Evolutionary conservation across 805 yeast species (phyloP).

Genomic region (Schwanniomyces pseudopolymorphus): DNA sequence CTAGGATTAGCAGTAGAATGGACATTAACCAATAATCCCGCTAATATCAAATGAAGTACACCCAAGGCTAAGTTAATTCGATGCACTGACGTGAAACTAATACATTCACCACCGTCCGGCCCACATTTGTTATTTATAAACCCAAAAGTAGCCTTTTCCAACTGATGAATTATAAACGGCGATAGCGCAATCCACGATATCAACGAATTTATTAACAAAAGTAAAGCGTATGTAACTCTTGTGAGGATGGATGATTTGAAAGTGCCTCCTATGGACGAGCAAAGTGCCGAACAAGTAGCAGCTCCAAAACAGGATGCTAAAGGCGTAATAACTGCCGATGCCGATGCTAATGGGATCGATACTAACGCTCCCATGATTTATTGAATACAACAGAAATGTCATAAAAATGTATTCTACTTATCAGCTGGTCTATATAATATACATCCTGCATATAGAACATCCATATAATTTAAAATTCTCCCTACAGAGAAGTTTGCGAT

Average conservation of each 20-base stretch:
- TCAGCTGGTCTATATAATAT: neutral
- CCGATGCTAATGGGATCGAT: slow-evolving; percentile 68
- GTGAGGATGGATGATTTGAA: slow-evolving; percentile 79
- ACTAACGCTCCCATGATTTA: slow-evolving; percentile 60
- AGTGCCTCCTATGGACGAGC: slow-evolving; percentile 51
- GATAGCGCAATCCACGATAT: slow-evolving; percentile 92
- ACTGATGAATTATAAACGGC: slow-evolving; percentile 70
- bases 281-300: slow-evolving; percentile 66
- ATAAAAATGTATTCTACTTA: neutral
- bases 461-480: too few species aligned
- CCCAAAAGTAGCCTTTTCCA: slow-evolving; percentile 71
- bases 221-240: slow-evolving; percentile 78
- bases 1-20: slow-evolving; percentile 76
- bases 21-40: slow-evolving; percentile 67
- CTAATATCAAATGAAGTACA: slow-evolving; percentile 68
- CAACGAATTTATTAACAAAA: slow-evolving; percentile 74
- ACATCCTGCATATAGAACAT: too few species aligned
- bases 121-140: slow-evolving; percentile 70
- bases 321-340: slow-evolving; percentile 34
- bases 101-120: slow-evolving; percentile 70
- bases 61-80: slow-evolving; percentile 88
- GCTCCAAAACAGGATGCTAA: slow-evolving; percentile 80
- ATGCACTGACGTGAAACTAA: slow-evolving; percentile 92
- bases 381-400: neutral
- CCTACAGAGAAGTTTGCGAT: too few species aligned